Evolutionary conservation across 805 yeast genomes (phyloP).

Genomic region (Kazachstania bromeliacearum): DNA sequence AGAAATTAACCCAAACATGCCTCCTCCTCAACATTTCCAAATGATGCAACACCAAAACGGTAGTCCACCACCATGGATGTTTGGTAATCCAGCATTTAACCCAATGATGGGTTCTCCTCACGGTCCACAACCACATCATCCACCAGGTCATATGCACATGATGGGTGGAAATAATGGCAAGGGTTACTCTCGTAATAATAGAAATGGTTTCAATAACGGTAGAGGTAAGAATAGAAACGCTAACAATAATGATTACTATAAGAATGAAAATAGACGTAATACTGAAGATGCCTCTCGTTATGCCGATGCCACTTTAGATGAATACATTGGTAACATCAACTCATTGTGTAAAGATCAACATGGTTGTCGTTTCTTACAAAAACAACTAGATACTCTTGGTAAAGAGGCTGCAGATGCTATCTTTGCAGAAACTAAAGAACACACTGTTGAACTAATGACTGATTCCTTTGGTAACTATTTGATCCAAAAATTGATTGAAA

Average conservation of each 20-base stretch:
- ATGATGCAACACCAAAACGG: conserved; percentile 16
- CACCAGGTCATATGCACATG: conserved; percentile 7
- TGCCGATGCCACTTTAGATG: conserved; percentile 55
- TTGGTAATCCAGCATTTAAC: conserved; percentile 24
- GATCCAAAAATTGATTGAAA: conserved; percentile 81
- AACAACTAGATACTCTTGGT: conserved; percentile 63
- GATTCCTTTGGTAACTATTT: conserved; percentile 97
- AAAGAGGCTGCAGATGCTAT: conserved; percentile 61
- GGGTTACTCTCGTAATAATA: conserved; percentile 3
- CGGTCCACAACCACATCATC: conserved; percentile 15
- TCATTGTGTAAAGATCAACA: conserved; percentile 90
- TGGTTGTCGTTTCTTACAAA: conserved; percentile 88
- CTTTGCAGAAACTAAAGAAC: conserved; percentile 67
- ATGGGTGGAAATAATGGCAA: conserved; percentile 7
- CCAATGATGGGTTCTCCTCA: conserved; percentile 24
- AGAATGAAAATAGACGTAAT: conserved; percentile 13
- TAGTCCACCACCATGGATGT: conserved; percentile 29
- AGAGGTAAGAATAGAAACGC: conserved; percentile 4
- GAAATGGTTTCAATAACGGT: conserved; percentile 11
- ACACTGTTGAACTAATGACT: conserved; percentile 79
- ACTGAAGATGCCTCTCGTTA: conserved; percentile 62
- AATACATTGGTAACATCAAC: conserved; percentile 64
- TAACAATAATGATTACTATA: conserved; percentile 6
- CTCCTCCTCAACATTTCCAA: conserved; percentile 7
- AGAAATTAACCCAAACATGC: conserved; percentile 1